phyloP scores from a whole-genome alignment of 75 land plant species.

The Sequoia sempervirens region DNA sequence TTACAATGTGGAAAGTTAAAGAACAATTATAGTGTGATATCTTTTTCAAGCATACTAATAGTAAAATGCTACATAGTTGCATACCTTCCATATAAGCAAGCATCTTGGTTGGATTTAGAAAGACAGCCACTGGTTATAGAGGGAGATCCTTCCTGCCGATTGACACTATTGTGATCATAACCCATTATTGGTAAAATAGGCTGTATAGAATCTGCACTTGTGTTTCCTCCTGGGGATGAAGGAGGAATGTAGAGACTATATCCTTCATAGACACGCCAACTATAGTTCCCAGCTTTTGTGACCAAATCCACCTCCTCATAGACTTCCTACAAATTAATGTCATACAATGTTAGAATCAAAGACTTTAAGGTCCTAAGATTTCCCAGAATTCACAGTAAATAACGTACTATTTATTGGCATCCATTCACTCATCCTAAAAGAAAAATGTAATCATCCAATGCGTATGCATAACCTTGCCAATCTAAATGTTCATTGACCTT shows the following conservation, averaged over 20 bases:
- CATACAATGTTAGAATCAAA: neutral
- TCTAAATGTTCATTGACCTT: neutral
- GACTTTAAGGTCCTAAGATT: neutral
- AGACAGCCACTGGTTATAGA: constrained; percentile 82
- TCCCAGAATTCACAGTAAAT: neutral
- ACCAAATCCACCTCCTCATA: constrained; percentile 92
- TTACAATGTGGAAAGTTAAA: neutral
- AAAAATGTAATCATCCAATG: neutral
- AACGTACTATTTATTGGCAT: neutral
- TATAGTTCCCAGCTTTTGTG: constrained; percentile 90
- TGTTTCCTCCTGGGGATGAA: constrained; percentile 53
- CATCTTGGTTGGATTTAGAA: constrained; percentile 75
- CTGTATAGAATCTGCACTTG: constrained; percentile 47
- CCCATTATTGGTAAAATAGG: constrained; percentile 72
- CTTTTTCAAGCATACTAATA: neutral
- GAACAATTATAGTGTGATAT: neutral
- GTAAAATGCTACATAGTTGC: neutral
- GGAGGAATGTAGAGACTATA: constrained; percentile 25
- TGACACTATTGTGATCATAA: constrained; percentile 58
- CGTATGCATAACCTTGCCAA: neutral
- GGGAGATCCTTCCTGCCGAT: constrained; percentile 43
- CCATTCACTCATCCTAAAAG: neutral
- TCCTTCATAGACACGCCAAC: constrained; percentile 95
- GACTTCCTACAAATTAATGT: constrained; percentile 33
- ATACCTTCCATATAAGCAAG: constrained; percentile 90